Conservation (phyloP, 495 filamentous ascomycete species). For the Parathielavia hyrcaniae region DNA sequence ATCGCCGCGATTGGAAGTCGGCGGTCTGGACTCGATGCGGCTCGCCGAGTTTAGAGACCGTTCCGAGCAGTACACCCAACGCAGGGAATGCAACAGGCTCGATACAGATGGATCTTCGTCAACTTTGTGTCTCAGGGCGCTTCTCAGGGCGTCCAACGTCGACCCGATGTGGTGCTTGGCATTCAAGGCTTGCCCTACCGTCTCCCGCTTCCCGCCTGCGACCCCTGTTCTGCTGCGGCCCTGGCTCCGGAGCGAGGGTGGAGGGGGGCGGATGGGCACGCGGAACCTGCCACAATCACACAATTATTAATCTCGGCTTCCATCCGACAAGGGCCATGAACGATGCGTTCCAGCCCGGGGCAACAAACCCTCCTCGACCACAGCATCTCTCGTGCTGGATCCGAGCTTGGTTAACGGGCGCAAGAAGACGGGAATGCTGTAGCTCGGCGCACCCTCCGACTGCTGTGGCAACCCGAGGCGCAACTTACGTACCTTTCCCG, state of each 20-base stretch:
- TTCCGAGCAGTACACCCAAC: not conserved
- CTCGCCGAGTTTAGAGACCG: not conserved
- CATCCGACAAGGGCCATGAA: not conserved
- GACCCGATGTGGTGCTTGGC: not conserved
- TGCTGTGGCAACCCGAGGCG: not conserved
- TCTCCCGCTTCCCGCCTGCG: constrained; percentile 3
- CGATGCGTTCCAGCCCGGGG: not conserved
- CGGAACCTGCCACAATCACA: too few relatives aligned
- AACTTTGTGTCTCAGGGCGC: too few relatives aligned
- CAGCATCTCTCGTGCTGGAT: not conserved
- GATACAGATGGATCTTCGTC: too few relatives aligned
- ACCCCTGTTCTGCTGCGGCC: constrained; percentile 14
- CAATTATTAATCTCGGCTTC: not conserved
- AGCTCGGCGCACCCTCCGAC: too few relatives aligned
- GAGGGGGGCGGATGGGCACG: too few relatives aligned
- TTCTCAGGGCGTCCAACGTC: not conserved
- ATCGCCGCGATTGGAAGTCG: not conserved
- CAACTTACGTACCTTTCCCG: not conserved
- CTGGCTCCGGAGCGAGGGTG: not conserved
- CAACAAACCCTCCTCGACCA: not conserved
- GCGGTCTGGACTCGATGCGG: constrained; percentile 4
- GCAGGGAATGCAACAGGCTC: not conserved
- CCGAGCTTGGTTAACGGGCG: not conserved
- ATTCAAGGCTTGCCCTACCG: constrained; percentile 13
- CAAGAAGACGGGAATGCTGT: too few relatives aligned